Conservation (phyloP, 208 protist species). For the Crithidia sp. region DNA sequence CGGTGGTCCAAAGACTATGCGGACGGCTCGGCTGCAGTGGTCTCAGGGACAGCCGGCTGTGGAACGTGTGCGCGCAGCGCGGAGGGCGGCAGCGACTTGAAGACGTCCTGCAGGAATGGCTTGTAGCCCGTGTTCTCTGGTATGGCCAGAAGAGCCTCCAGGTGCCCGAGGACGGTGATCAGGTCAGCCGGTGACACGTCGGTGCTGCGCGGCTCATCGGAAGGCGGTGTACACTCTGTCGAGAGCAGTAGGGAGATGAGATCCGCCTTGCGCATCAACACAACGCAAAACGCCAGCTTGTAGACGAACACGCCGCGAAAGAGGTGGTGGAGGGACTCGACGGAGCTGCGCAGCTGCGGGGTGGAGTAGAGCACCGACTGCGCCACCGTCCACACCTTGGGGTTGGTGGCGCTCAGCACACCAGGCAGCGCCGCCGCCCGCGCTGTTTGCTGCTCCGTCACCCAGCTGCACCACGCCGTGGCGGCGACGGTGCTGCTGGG, state of each 20-base stretch:
- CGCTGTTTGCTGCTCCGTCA: conserved; percentile 19
- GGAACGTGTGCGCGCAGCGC: conserved; percentile 15
- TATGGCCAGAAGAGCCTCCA: conserved; percentile 38
- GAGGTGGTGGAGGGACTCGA: conserved; percentile 38
- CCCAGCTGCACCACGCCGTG: conserved; percentile 22
- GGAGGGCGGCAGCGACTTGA: conserved; percentile 48
- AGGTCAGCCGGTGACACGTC: conserved; percentile 1
- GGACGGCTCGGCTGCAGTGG: neutral
- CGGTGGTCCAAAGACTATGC: no score
- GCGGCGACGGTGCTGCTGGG: neutral
- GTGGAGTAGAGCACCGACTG: conserved; percentile 66
- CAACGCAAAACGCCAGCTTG: conserved; percentile 48
- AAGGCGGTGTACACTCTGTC: neutral
- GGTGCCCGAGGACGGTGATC: conserved; percentile 21
- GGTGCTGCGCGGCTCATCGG: neutral
- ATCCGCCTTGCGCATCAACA: conserved; percentile 59
- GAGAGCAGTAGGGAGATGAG: conserved; percentile 39
- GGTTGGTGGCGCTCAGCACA: conserved; percentile 33
- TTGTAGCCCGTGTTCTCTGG: conserved; percentile 56
- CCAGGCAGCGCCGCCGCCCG: conserved; percentile 26
- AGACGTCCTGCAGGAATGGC: conserved; percentile 59
- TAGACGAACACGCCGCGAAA: conserved; percentile 37
- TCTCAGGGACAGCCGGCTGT: neutral
- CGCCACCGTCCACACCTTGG: conserved; percentile 58
- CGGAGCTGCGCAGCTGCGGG: conserved; percentile 34